A percentile compares a stretch with the other conserved stretches of the same genome.
Conservation (phyloP, 305 asterid genomes). For the Fraxinus velutina region DNA sequence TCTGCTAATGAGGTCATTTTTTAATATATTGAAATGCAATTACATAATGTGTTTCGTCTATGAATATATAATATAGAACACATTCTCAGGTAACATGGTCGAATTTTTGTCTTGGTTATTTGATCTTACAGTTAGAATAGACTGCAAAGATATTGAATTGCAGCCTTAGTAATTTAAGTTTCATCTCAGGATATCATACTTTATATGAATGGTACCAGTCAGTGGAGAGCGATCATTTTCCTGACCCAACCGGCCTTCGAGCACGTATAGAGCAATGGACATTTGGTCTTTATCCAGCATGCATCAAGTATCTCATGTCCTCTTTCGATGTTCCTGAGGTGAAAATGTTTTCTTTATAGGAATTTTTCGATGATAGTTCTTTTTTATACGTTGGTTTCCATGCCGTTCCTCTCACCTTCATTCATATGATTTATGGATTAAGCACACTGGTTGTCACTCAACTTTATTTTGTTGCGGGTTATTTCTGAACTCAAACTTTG, state of each 20-base stretch:
- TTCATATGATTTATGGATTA: slow-evolving; percentile 1
- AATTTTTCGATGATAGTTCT: not conserved
- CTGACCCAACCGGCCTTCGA: slow-evolving; percentile 92
- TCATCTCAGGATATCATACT: slow-evolving; percentile 78
- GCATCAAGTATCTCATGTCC: slow-evolving; percentile 95
- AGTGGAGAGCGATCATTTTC: slow-evolving; percentile 91
- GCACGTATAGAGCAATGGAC: slow-evolving; percentile 95
- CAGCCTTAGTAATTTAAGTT: slow-evolving; percentile 11
- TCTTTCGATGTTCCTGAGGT: slow-evolving; percentile 98
- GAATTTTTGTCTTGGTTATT: not conserved
- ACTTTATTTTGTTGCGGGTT: not conserved
- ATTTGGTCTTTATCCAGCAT: slow-evolving; percentile 94
- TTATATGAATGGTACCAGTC: slow-evolving; percentile 83
- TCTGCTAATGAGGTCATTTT: not conserved
- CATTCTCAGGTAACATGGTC: not conserved
- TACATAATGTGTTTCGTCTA: not conserved
- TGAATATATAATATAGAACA: not conserved
- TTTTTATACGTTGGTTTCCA: not conserved
- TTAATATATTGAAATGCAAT: not conserved
- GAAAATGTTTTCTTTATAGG: slow-evolving; percentile 7
- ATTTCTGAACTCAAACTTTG: not conserved
- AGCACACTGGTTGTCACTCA: not conserved
- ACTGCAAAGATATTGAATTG: not conserved
- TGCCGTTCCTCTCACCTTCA: not conserved
- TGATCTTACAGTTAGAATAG: not conserved